A percentile compares a stretch with the other conserved stretches of the same genome.
Conservation (phyloP, 1,284 basidiomycete genomes). For the Heterobasidion irregulare region DNA sequence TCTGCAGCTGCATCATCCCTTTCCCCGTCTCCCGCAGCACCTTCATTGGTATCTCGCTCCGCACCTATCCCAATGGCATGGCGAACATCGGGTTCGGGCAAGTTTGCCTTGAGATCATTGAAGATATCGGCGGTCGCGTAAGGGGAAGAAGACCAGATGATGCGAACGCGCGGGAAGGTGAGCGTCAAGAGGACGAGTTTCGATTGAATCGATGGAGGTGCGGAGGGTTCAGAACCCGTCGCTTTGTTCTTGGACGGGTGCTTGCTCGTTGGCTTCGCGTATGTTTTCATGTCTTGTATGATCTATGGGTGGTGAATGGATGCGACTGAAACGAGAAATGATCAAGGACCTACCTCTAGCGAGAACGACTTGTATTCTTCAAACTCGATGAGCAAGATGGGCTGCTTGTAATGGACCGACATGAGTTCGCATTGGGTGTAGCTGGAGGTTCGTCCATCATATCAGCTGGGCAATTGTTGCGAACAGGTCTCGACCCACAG, state of each 20-base stretch:
- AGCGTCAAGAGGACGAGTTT: slow-evolving; percentile 88
- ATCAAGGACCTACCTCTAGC: slow-evolving; percentile 53
- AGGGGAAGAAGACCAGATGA: slow-evolving; percentile 97
- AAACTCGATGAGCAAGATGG: slow-evolving; percentile 95
- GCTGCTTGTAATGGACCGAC: slow-evolving; percentile 93
- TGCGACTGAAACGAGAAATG: background rate
- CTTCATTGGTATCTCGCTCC: slow-evolving; percentile 60
- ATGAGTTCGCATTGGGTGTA: slow-evolving; percentile 97
- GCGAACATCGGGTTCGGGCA: slow-evolving; percentile 74
- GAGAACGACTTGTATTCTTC: slow-evolving; percentile 96
- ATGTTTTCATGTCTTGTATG: slow-evolving; percentile 49
- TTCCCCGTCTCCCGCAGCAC: slow-evolving; percentile 54
- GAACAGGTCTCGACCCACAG: slow-evolving; percentile 50
- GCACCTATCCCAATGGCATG: slow-evolving; percentile 76
- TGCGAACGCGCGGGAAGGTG: slow-evolving; percentile 84
- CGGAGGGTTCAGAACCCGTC: slow-evolving; percentile 28
- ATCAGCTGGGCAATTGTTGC: background rate
- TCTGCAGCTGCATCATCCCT: slow-evolving; percentile 44
- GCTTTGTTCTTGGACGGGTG: slow-evolving; percentile 44
- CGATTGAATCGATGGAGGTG: slow-evolving; percentile 60
- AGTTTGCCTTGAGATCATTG: slow-evolving; percentile 83
- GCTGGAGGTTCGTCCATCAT: slow-evolving; percentile 29
- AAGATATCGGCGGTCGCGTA: slow-evolving; percentile 91
- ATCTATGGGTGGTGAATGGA: background rate
- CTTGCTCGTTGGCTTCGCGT: slow-evolving; percentile 47